Evolutionary conservation across 805 yeast species (phyloP), one percentile per base, ranked within the genome.

Genomic region (Ogataea trehaloabstinens): DNA sequence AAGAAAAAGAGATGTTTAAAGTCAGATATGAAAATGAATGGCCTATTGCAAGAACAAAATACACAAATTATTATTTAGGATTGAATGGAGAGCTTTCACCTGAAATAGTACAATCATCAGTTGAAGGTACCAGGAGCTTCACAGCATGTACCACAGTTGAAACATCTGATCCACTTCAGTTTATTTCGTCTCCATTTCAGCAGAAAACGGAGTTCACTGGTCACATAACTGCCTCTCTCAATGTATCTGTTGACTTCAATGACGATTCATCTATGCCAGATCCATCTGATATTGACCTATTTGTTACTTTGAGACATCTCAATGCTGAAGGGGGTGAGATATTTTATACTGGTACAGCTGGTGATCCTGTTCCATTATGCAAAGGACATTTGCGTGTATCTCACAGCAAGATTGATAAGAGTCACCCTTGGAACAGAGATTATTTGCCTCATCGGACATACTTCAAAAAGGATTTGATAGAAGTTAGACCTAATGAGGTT

Each of bases 281-380:
- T 19, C 42, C 42, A n/a, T 40, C 39, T 4, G 43, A 40, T 19
- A 40, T 40, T 40, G 43, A 40, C 24, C 10, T 40, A n/a, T 40
- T 40, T 19, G 37, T 40, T 15, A 40, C 43, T 19, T 19, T 40
- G 29, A 39, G 43, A 17, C 43, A 40, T 15, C 30, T 40, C 18
- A 19, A 32, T n/a, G 16, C 18, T 6, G 28, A 30, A 4, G 40
- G 43, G 7, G 24, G 27, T 10, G 43, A 40, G 16, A 28, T 40
- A 3, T 35, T 35, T 13, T 40, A 40, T 15, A 40, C 43, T 17
- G 43, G 43, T 24, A 40, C 43, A 7, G 43, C 43, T 3, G 43
- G 43, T n/a, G 43, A 40, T 31, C 36, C 43, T 5, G 43, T 40
- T 29, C 43, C 43, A 10, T 36, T 40, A 4, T 35, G 40, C 21